These are phyloP conservation scores for Allium cepa DNA, from an alignment of 106 monocot genomes.

Conservation along the genomic window DNA sequence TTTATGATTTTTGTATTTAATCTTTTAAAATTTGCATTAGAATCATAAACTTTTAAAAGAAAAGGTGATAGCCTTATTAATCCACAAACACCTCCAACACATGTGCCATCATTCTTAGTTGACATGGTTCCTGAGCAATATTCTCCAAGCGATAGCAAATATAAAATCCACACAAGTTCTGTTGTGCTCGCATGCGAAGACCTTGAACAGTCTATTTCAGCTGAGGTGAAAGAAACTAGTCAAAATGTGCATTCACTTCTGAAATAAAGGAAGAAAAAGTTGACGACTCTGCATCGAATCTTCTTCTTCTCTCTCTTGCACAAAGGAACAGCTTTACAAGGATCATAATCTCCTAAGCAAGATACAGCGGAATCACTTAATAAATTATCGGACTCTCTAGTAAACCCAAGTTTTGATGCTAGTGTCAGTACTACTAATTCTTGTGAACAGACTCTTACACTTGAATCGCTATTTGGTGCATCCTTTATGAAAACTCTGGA, in stretches of 20 bases:
- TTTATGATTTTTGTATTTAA: too few species aligned
- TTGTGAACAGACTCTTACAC: slow-evolving; percentile 33
- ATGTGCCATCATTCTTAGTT: slow-evolving; percentile 3
- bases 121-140: slow-evolving; percentile 10
- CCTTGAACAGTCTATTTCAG: slow-evolving; percentile 21
- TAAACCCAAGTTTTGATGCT: slow-evolving; percentile 8
- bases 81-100: slow-evolving; percentile 5
- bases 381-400: slow-evolving; percentile 8
- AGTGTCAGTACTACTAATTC: slow-evolving; percentile 7
- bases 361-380: slow-evolving; percentile 12
- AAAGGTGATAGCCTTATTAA: slow-evolving; percentile 23
- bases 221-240: slow-evolving; percentile 15
- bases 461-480: slow-evolving; percentile 78
- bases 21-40: too few species aligned
- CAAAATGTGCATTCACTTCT: slow-evolving; percentile 7
- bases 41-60: too few species aligned
- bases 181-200: slow-evolving; percentile 21
- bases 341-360: slow-evolving; percentile 5
- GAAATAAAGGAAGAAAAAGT: slow-evolving; percentile 28
- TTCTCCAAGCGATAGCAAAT: slow-evolving; percentile 20
- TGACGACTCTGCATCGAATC: slow-evolving; percentile 65
- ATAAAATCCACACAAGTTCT: slow-evolving; percentile 15
- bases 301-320: slow-evolving; percentile 72
- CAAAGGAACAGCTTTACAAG: slow-evolving; percentile 29
- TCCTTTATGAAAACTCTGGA: slow-evolving; percentile 63